Evolutionary conservation across 768 basidiomycete species (phyloP).

Genomic region (Termitomyces sp.): DNA sequence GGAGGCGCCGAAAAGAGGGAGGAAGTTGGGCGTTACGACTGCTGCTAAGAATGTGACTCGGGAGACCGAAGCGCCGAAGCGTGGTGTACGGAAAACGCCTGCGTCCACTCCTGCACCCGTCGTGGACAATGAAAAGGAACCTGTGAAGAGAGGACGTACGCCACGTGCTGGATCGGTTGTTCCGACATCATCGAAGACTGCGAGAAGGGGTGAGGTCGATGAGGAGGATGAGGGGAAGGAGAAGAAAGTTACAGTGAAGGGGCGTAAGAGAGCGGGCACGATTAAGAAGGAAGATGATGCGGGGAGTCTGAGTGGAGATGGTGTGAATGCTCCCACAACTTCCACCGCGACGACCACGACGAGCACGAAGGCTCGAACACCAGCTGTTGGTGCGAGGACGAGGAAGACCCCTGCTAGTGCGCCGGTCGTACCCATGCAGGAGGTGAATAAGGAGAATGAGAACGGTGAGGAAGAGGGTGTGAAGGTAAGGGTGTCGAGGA

Average conservation of each 20-base stretch:
- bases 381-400: background rate
- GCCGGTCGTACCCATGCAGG: conserved; percentile 22
- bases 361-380: conserved; percentile 8
- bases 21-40: background rate
- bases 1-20: background rate
- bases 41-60: background rate
- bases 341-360: conserved; percentile 2
- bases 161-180: conserved; percentile 6
- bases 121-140: background rate
- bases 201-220: background rate
- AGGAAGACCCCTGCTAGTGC: conserved; percentile 34
- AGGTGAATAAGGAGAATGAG: conserved; percentile 38
- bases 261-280: conserved; percentile 14
- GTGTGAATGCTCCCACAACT: background rate
- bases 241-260: conserved; percentile 12
- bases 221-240: conserved; percentile 1
- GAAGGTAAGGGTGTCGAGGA: conserved; percentile 29
- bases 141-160: conserved; percentile 18
- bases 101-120: background rate
- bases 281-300: conserved; percentile 9
- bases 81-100: background rate
- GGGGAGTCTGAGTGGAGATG: background rate
- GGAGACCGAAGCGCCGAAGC: background rate
- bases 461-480: conserved; percentile 20
- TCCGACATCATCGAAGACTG: background rate